Base-by-base conservation (phyloP, 2,329 filamentous ascomycete species). In the Juglanconis juglandina region DNA sequence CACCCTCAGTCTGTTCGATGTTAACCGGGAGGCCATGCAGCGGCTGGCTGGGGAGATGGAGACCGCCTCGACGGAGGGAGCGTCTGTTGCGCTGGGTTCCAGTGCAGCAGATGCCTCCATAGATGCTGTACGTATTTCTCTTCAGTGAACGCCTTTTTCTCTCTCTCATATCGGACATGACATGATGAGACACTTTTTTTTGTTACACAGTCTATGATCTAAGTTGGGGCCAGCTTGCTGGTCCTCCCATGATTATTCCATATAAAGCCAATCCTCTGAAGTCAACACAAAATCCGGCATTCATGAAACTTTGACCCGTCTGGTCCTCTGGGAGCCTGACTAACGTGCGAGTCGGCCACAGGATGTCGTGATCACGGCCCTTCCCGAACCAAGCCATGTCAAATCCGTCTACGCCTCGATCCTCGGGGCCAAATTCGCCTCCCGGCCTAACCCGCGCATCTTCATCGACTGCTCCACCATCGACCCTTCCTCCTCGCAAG, bases 401-500 rank as follows among this genome's bases (percentile, higher is more conserved):
- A 89, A 90, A 70, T 83, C 84, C 55, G 92, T 96, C 44, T 97
- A 92, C 74, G 79, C 85, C 51, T 82, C 88, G 58, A 92, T 98
- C 71, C 79, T 96, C 49, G 80, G 84, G 51, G 77, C 81, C 2
- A 71, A 76, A 1, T 73, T 79, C 1, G 66, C 78, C 2, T 72
- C 81, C 0, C 72, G 80, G 1, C 77, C 79, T 46, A 82, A 81
- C 54, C 79, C 88, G 60, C 87, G 92, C 44, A 77, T 97, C 60
- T 97, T 96, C 74, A 95, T 99, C 71, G 95, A 99, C 75, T 94
- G 90, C 74, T 98, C 94, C 3, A 99, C 95, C 14, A 98, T 99
- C 70, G 95, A 98, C 74, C 92, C 93, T 0, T 86, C 87, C 37
- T 91, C 92, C 2, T 97, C 93, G 1, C 86, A 86, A 44, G 83